Evolutionary conservation across 495 filamentous ascomycete species (phyloP), one percentile per base, ranked within the genome.

Genomic region (Cryomyces antarcticus): DNA sequence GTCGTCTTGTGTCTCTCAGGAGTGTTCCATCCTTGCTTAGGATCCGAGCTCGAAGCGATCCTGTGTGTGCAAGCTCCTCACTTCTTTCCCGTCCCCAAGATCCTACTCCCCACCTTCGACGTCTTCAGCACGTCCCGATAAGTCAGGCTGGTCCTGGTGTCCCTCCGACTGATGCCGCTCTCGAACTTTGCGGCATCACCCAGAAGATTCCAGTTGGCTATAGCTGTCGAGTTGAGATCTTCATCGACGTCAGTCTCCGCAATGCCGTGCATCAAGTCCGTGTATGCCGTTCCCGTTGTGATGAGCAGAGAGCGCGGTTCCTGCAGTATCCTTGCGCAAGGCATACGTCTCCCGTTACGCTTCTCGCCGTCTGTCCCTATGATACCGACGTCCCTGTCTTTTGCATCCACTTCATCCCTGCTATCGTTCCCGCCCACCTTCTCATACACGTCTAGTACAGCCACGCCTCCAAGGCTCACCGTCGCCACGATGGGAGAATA

Each of bases 81-180:
- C 17, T 24, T 24, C 17, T 24, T 24, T 24, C 17, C 17, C 17
- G 17, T 51, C 4, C 13, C 34, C 30, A 55, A 52, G 11, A 55
- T 42, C 43, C 50, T 55, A 37, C 35, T 39, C n/a, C 50, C 47
- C 5, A 50, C 34, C 17, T 38, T 46, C 28, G 50, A 50, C 38
- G 94, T 85, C 56, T 80, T 88, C 44, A 84, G 62, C 37, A 96
- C 92, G 62, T 96, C 89, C 42, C 92, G 72, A 67, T 84, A 96
- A 6, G 89, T 97, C 49, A 96, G 64, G 58, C 88, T 95, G 28
- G 76, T 73, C 53, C 89, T 72, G 4, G 72, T 82, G 49, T 63
- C 58, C 41, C 89, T 71, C 49, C 68, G 51, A 49, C 70, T 75
- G 39, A 57, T 60, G 2, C 82, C 85, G 24, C 45, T 51, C 7